A percentile compares a stretch with the other conserved stretches of the same genome.
Evolutionary conservation across 225 moss, liverwort and hornwort species (phyloP).

Genomic region (Takakia lepidozioides): DNA sequence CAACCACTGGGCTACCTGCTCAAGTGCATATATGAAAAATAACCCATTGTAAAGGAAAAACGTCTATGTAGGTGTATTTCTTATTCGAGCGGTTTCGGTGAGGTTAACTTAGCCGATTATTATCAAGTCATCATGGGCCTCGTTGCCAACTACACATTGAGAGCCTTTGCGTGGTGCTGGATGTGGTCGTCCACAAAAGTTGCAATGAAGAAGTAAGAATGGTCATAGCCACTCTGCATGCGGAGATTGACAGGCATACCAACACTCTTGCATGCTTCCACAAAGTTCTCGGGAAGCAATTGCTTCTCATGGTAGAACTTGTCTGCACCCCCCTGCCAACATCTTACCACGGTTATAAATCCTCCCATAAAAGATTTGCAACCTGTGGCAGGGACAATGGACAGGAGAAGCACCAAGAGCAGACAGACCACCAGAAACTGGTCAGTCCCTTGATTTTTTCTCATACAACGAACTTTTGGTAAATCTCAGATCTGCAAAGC

Average conservation of each 20-base stretch:
- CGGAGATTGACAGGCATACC: constrained; percentile 50
- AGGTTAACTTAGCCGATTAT: too few relatives aligned
- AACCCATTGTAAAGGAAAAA: too few relatives aligned
- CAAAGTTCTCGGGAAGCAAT: constrained; percentile 69
- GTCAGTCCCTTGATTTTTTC: too few relatives aligned
- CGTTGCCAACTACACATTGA: constrained; percentile 40
- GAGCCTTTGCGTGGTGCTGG: constrained; percentile 49
- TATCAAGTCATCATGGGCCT: too few relatives aligned
- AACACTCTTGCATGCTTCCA: constrained; percentile 40
- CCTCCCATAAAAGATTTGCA: too few relatives aligned
- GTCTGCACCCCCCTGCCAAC: constrained; percentile 62
- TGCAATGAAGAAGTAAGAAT: constrained; percentile 74
- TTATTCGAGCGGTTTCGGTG: too few relatives aligned
- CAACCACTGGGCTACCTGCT: too few relatives aligned
- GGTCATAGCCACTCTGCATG: constrained; percentile 70
- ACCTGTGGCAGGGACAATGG: too few relatives aligned
- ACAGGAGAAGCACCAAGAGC: background rate
- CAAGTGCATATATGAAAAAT: too few relatives aligned
- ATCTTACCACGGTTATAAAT: background rate
- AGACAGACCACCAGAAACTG: background rate
- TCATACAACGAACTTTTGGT: too few relatives aligned
- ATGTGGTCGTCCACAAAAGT: constrained; percentile 84
- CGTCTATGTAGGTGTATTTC: too few relatives aligned
- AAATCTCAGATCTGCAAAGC: too few relatives aligned
- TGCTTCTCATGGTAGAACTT: constrained; percentile 56